phyloP scores from a whole-genome alignment of 768 basidiomycete species.

The Boletus rex-veris region DNA sequence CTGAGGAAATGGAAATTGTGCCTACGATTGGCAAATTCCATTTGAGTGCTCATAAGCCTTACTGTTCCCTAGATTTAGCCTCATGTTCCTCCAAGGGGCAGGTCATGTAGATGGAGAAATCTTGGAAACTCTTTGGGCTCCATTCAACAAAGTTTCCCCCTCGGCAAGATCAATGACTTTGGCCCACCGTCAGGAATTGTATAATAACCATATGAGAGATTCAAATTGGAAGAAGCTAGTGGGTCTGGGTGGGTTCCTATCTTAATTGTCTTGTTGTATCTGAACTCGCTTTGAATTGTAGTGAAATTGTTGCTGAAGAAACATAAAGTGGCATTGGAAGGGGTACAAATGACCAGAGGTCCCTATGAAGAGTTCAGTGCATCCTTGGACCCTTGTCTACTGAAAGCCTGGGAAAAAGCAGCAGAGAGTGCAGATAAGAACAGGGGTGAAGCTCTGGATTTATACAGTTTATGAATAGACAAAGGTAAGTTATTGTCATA shows the following conservation, averaged over 20 bases:
- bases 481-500: not conserved
- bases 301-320: not conserved
- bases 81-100: slow-evolving; percentile 18
- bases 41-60: slow-evolving; percentile 26
- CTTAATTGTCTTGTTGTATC: not conserved
- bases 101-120: slow-evolving; percentile 33
- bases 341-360: not conserved
- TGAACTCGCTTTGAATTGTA: not conserved
- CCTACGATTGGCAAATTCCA: slow-evolving; percentile 30
- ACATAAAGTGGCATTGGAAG: not conserved
- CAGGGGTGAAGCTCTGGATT: not conserved
- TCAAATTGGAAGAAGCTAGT: slow-evolving; percentile 1
- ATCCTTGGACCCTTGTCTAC: not conserved
- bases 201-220: not conserved
- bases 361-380: not conserved
- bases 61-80: slow-evolving; percentile 25
- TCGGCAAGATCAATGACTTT: slow-evolving; percentile 21
- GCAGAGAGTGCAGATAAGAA: not conserved
- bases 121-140: slow-evolving; percentile 33
- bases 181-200: slow-evolving; percentile 25
- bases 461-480: not conserved
- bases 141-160: slow-evolving; percentile 25
- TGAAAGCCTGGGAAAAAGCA: too few relatives aligned
- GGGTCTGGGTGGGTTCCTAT: not conserved
- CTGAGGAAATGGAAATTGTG: not conserved